Evolutionary conservation across 192 early-diverging fungal genomes (phyloP).

Genomic region (Backusella australiensis): DNA sequence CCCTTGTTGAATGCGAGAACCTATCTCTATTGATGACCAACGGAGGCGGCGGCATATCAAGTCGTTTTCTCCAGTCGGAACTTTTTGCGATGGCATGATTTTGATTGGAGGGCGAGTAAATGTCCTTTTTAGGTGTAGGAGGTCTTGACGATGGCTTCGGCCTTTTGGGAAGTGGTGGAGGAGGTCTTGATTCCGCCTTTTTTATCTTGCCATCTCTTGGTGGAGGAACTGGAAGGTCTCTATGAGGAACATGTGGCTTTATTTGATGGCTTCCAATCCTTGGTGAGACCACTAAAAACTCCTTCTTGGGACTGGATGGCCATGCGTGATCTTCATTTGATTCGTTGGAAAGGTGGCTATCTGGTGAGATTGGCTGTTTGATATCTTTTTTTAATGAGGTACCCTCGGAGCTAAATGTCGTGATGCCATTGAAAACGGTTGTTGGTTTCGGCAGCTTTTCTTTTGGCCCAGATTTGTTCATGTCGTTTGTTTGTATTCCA

Average conservation of each 20-base stretch:
- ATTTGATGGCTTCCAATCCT: neutral
- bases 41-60: neutral
- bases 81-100: neutral
- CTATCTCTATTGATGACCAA: neutral
- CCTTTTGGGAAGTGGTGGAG: neutral
- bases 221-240: neutral
- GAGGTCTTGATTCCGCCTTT: neutral
- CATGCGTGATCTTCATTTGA: neutral
- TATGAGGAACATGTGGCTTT: neutral
- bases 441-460: neutral
- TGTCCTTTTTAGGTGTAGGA: neutral
- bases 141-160: neutral
- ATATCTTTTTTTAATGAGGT: neutral
- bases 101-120: neutral
- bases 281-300: neutral
- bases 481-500: neutral
- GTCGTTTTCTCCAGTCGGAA: neutral
- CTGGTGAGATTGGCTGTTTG: neutral
- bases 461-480: neutral
- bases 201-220: neutral
- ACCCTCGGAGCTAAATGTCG: neutral
- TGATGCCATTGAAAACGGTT: neutral
- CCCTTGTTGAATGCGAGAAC: neutral
- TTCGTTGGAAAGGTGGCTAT: neutral
- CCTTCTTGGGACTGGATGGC: neutral